Conservation (phyloP, 371 early-diverging fungal species). For the Mucor plumbeus region DNA sequence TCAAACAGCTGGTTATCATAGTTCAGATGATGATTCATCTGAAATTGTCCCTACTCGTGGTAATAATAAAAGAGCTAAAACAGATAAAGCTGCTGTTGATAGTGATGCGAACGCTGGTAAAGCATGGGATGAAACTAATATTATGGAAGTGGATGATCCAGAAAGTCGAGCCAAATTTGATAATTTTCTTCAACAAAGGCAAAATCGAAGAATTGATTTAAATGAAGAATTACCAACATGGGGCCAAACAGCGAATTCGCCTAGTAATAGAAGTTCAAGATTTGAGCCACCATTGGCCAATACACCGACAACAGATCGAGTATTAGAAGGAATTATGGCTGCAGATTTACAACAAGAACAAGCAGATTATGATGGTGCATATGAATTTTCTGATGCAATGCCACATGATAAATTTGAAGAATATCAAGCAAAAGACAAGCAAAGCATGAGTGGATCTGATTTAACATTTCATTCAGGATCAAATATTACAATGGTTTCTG, state of each 20-base stretch:
- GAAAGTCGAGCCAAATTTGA: slow-evolving; percentile 10
- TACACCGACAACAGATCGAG: slow-evolving; percentile 10
- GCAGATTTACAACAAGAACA: background rate
- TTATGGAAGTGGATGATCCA: slow-evolving; percentile 15
- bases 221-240: slow-evolving; percentile 10
- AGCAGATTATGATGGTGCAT: background rate
- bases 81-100: background rate
- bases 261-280: background rate
- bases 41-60: background rate
- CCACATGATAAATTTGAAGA: background rate
- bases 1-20: slow-evolving; percentile 16
- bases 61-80: background rate
- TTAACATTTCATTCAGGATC: slow-evolving; percentile 5
- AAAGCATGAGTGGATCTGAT: background rate
- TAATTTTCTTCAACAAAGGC: slow-evolving; percentile 8
- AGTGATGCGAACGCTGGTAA: background rate
- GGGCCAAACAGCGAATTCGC: background rate
- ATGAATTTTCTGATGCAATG: slow-evolving; percentile 14
- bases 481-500: slow-evolving; percentile 29
- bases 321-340: background rate
- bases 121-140: slow-evolving; percentile 10
- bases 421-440: background rate
- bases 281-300: background rate
- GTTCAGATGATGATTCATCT: slow-evolving; percentile 17
- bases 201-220: background rate